Base-by-base conservation (phyloP, 768 basidiomycete genomes). In the Mycena vitilis region DNA sequence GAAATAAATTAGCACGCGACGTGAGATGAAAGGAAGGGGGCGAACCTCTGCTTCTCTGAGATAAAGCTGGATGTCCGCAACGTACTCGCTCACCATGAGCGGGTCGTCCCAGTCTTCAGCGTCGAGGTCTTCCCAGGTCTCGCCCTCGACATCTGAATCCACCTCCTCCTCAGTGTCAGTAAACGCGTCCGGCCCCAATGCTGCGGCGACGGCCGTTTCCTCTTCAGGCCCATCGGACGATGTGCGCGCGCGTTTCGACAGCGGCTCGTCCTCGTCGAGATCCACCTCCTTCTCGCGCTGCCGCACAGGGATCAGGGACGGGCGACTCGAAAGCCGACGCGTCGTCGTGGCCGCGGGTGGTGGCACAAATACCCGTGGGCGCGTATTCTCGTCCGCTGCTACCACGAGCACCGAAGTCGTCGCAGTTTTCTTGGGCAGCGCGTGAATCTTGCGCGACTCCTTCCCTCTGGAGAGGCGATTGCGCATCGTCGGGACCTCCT, bases 11-110 rank as follows among this genome's bases (percentile, higher is more conserved):
- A 44, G 73, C 42, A 20, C 49, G 5, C 10, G 44, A 0, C 47
- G 23, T 57, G 9, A 63, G 20, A 45, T 11, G 36, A 15, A 36
- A 58, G 23, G 48, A 15, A 18, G 44, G 63, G 70, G 51, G 42
- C 71, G 36, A 76, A 96, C 96, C 88, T 98, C 95, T 66, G 91
- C 84, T 68, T 87, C 81, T 77, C 91, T 90, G 78, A 96, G 87
- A 82, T 97, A 97, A 61, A 89, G 82, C 78, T 95, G 95, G 60
- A 96, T 94, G 65, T 96, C 96, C 16, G 79, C 82, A 55, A 96
- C 94, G 75, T 98, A 98, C 79, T 96, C 93, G 80, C 90, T 91
- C 64, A 95, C 95, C 94, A 96, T 96, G 67, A 88, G 80, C 34
- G 96, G 95, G 75, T 98, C 95, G 66, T 94, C 93, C 60, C 83